These are phyloP conservation scores for Coniochaeta sp. DNA, from an alignment of 2,329 filamentous ascomycete species.

Conservation along the genomic window DNA sequence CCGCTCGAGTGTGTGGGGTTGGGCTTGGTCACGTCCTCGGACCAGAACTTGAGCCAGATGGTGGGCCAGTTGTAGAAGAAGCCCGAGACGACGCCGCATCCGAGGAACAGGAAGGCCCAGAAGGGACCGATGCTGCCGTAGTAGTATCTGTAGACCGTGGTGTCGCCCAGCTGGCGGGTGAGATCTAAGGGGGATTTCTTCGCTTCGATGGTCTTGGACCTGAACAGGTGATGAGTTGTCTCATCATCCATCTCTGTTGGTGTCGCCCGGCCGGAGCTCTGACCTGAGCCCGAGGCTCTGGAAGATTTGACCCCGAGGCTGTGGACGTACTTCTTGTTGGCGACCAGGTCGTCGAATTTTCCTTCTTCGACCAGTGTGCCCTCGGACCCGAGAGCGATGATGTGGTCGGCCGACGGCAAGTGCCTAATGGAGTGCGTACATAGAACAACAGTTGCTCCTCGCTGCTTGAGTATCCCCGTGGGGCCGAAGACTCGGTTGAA, in stretches of 20 bases:
- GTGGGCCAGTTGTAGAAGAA: constrained; percentile 17
- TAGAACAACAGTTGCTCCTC: constrained; percentile 19
- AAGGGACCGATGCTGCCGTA: constrained; percentile 10
- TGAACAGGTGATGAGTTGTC: not conserved
- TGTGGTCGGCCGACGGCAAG: constrained; percentile 33
- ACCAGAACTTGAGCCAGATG: constrained; percentile 23
- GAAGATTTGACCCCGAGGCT: constrained; percentile 25
- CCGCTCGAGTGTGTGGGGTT: constrained; percentile 10
- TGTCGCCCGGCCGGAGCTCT: constrained; percentile 2
- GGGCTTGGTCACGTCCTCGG: constrained; percentile 9
- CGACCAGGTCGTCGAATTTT: constrained; percentile 26
- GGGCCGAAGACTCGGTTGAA: constrained; percentile 29
- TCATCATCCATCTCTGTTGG: not conserved
- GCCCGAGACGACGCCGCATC: constrained; percentile 9
- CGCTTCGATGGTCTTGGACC: not conserved
- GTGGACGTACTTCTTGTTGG: constrained; percentile 28
- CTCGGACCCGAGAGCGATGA: constrained; percentile 33
- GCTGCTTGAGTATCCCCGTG: constrained; percentile 20
- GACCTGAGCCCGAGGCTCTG: constrained; percentile 8
- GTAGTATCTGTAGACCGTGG: constrained; percentile 16
- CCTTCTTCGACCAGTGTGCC: constrained; percentile 36
- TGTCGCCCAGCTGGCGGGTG: constrained; percentile 11
- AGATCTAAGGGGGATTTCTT: not conserved
- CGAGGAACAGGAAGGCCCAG: constrained; percentile 7
- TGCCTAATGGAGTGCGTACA: constrained; percentile 31